Evolutionary conservation across 23 red algal species (phyloP), one percentile per base, ranked within the genome.

Genomic region (Gracilaria gracilis): DNA sequence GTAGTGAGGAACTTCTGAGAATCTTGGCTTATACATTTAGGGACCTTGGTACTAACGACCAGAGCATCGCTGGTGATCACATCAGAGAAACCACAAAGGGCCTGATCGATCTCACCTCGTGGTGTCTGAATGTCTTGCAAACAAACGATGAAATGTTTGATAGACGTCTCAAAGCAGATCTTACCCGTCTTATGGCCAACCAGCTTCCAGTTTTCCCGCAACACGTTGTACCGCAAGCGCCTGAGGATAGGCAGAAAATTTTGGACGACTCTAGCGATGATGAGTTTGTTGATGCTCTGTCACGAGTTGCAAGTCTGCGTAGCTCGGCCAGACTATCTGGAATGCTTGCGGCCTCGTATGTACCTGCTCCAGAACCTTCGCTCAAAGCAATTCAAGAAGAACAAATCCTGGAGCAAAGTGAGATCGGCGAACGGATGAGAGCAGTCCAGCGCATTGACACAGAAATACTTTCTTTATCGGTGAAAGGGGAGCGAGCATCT

Each of bases 61-160:
- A 70, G 7, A 50, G 5, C 42, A 31, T 51, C 17, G 9, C 69
- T 9, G 24, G 37, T 49, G 84, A 78, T 75, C 67, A 75, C 24
- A 46, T 75, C 36, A 46, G 54, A 9, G 87, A 66, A 77, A 40
- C 76, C 49, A 74, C 75, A 53, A 90, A 81, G 38, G 91, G 91
- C 55, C 29, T 94, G 27, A 78, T 84, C 21, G 91, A 94, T 50
- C 83, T 94, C 4, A 72, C 71, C 25, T 53, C 81, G 5, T 94
- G 91, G 91, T 85, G 80, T 34, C 74, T 94, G 23, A 51, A 94
- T 73, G 91, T 87, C 35, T 78, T 94, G 54, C 81, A 94, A 57
- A 94, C 91, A 57, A 85, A 94, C 29, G 80, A 86, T 70, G 81
- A 83, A n/a, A 72, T 92, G 32, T 92, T 92, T 49, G 89, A 92